Conservation (phyloP, 192 early-diverging fungal species). For the Jimgerdemannia flammicorona region DNA sequence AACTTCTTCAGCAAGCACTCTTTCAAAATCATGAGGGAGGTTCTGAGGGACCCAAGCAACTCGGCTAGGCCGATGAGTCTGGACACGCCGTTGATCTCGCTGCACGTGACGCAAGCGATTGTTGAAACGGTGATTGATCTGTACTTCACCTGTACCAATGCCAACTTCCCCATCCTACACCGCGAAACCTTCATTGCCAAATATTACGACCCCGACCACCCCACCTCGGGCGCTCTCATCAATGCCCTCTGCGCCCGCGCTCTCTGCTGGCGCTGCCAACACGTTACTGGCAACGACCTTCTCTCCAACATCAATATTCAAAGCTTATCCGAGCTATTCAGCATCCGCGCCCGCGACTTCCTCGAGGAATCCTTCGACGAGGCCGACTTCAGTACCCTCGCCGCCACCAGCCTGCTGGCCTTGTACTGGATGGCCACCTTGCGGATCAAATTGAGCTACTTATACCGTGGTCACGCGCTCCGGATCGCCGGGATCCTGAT, state of each 20-base stretch:
- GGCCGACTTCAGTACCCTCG: neutral
- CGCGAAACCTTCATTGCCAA: neutral
- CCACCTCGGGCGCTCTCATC: neutral
- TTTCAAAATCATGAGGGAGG: neutral
- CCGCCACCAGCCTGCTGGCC: neutral
- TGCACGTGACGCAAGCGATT: neutral
- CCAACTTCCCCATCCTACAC: neutral
- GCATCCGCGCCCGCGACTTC: neutral
- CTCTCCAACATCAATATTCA: neutral
- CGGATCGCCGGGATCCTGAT: neutral
- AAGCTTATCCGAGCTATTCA: neutral
- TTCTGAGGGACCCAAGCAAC: neutral
- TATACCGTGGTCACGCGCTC: neutral
- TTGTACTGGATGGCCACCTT: neutral
- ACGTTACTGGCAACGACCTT: neutral
- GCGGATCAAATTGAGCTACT: neutral
- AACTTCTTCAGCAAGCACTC: neutral
- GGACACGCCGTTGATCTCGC: neutral
- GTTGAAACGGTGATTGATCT: neutral
- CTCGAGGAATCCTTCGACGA: neutral
- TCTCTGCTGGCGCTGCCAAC: neutral
- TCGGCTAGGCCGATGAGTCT: neutral
- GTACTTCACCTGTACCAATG: neutral
- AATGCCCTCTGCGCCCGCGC: neutral
- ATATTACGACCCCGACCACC: neutral